phyloP scores from a whole-genome alignment of 1,139 yeast species.

The Geotrichum bryndzae region DNA sequence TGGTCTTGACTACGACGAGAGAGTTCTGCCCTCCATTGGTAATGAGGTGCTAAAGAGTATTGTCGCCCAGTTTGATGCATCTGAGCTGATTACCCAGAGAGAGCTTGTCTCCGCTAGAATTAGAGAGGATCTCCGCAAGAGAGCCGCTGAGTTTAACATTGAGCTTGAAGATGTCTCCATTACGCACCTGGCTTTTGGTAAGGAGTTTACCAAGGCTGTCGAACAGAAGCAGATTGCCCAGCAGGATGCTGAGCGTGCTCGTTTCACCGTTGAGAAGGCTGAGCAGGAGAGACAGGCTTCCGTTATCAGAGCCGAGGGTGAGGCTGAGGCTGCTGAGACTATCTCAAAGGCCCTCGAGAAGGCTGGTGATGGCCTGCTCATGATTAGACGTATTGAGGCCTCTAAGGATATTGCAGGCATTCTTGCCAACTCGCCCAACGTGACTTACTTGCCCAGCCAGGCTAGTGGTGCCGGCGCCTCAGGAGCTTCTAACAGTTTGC shows the following conservation, averaged over 20 bases:
- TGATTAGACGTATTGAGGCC: slow-evolving; percentile 94
- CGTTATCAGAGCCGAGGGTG: slow-evolving; percentile 97
- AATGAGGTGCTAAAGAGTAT: slow-evolving; percentile 91
- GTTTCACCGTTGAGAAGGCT: slow-evolving; percentile 89
- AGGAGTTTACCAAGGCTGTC: slow-evolving; percentile 95
- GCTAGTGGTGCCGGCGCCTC: background rate
- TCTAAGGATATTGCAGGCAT: slow-evolving; percentile 92
- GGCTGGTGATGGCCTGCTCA: slow-evolving; percentile 92
- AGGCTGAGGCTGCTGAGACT: slow-evolving; percentile 96
- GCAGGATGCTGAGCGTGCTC: slow-evolving; percentile 98
- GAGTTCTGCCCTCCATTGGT: slow-evolving; percentile 95
- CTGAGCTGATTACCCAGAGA: slow-evolving; percentile 94
- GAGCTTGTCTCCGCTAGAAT: slow-evolving; percentile 90
- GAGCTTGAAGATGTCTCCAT: slow-evolving; percentile 94
- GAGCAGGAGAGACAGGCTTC: slow-evolving; percentile 96
- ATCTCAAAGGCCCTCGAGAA: slow-evolving; percentile 89
- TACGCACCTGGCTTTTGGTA: slow-evolving; percentile 96
- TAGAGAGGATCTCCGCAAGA: slow-evolving; percentile 73
- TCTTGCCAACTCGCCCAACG: slow-evolving; percentile 74
- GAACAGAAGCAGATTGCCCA: slow-evolving; percentile 99
- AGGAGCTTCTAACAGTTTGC: slow-evolving; percentile 9
- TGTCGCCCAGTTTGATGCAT: slow-evolving; percentile 98
- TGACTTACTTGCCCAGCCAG: slow-evolving; percentile 77
- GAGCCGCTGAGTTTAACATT: slow-evolving; percentile 87
- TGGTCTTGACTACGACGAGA: slow-evolving; percentile 93